Percentiles rank a stretch among this genome's conserved stretches.
phyloP scores from a whole-genome alignment of 495 filamentous ascomycete genomes.

The Hyaloscypha finlandica region DNA sequence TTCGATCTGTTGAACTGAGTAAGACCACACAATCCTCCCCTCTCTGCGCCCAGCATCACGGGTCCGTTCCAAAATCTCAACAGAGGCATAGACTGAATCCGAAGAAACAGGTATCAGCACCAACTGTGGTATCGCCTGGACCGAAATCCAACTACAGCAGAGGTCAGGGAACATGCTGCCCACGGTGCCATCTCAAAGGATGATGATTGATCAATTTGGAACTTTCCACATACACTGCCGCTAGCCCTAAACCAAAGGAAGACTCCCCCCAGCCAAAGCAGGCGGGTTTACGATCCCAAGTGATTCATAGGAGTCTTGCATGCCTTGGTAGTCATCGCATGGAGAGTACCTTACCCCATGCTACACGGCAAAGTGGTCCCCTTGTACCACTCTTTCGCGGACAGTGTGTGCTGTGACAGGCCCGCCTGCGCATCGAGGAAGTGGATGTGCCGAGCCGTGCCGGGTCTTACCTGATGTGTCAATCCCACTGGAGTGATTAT shows the following conservation, averaged over 20 bases:
- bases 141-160: not conserved
- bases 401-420: not conserved
- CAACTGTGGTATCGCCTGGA: constrained; percentile 2
- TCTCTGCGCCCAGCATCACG: not conserved
- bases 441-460: not conserved
- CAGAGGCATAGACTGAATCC: not conserved
- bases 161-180: not conserved
- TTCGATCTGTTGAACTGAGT: constrained; percentile 1
- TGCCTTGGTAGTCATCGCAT: not conserved
- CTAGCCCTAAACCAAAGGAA: not conserved
- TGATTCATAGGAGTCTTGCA: not conserved
- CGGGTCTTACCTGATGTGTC: not conserved
- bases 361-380: not conserved
- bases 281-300: not conserved
- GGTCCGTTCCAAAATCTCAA: not conserved
- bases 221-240: not conserved
- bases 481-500: not conserved
- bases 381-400: not conserved
- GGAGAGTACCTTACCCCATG: not conserved
- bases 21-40: not conserved
- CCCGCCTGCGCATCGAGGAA: not conserved
- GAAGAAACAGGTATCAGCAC: not conserved
- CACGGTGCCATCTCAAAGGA: not conserved
- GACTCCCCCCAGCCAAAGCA: not conserved
- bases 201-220: not conserved